These are phyloP conservation scores for Basidiobolus meristosporus DNA, from an alignment of 371 early-diverging fungal species.

Conservation along the genomic window DNA sequence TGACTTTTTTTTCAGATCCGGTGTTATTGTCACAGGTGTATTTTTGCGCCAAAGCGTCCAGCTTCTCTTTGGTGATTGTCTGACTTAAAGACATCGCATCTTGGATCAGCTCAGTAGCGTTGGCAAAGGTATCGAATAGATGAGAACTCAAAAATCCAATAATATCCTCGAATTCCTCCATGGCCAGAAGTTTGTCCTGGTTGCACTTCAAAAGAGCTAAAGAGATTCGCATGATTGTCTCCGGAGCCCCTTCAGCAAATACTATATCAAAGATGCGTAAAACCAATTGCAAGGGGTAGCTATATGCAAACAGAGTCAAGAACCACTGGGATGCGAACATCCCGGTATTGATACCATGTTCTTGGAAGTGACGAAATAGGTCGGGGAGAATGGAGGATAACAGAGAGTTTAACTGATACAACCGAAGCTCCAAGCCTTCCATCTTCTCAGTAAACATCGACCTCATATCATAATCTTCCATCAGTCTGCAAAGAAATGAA, in stretches of 20 bases:
- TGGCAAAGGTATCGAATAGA: too few relatives aligned
- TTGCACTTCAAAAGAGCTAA: conserved; percentile 25
- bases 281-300: conserved; percentile 77
- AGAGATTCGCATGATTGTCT: conserved; percentile 73
- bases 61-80: too few relatives aligned
- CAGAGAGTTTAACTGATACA: conserved; percentile 75
- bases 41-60: too few relatives aligned
- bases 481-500: conserved; percentile 71
- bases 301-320: conserved; percentile 88
- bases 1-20: too few relatives aligned
- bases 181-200: not conserved
- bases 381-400: conserved; percentile 64
- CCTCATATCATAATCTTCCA: too few relatives aligned
- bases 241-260: conserved; percentile 73
- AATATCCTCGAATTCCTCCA: not conserved
- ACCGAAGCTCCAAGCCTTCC: conserved; percentile 54
- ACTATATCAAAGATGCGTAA: conserved; percentile 80
- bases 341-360: conserved; percentile 60
- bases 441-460: conserved; percentile 72
- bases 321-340: conserved; percentile 93
- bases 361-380: conserved; percentile 49
- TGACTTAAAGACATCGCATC: too few relatives aligned
- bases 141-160: too few relatives aligned
- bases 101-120: too few relatives aligned
- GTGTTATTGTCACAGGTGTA: too few relatives aligned